Evolutionary conservation across 1,284 basidiomycete species (phyloP), one percentile per base, ranked within the genome.

Genomic region (Inonotus obliquus): DNA sequence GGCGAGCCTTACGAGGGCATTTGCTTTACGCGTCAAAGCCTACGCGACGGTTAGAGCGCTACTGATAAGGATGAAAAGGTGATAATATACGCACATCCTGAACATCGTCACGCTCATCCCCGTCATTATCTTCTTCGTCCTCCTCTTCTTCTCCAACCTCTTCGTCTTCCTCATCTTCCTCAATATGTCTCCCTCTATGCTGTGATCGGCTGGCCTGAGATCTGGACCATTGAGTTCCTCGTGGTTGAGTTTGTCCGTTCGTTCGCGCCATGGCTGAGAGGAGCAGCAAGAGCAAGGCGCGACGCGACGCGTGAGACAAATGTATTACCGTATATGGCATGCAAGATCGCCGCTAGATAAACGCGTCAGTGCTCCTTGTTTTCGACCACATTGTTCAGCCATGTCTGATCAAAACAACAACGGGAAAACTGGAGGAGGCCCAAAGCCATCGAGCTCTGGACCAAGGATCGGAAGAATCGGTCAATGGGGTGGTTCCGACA

Each of bases 1-100:
- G 2, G 89, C 89, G 7, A 92, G 77, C 7, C 90, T 80, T 6
- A 87, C 87, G 32, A 92, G 80, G 59, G 84, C 83, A 57, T 79
- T 76, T 0, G 86, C 86, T 70, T 82, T 85, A 56, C 82, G 78
- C 9, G 76, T 74, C 2, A 84, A 61, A 25, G 84, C 82, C 87
- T 91, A 61, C 54, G 27, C 32, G 5, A 9, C 1, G 14, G 37
- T 37, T 21, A 57, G 56, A 47, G n/a, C 13, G n/a, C 32, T n/a
- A n/a, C n/a, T n/a, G n/a, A n/a, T n/a, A n/a, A n/a, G n/a, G 10
- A 44, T 27, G 21, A 48, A 45, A 47, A 23, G 9, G 23, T n/a
- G 54, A 14, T 7, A 38, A 53, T 27, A n/a, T 6, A 57, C 38
- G 66, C 45, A 65, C 60, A 4, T 69, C 66, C 19, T 54, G 65